phyloP scores from a whole-genome alignment of 2,329 filamentous ascomycete species.

The Talaromyces albobiverticillius region DNA sequence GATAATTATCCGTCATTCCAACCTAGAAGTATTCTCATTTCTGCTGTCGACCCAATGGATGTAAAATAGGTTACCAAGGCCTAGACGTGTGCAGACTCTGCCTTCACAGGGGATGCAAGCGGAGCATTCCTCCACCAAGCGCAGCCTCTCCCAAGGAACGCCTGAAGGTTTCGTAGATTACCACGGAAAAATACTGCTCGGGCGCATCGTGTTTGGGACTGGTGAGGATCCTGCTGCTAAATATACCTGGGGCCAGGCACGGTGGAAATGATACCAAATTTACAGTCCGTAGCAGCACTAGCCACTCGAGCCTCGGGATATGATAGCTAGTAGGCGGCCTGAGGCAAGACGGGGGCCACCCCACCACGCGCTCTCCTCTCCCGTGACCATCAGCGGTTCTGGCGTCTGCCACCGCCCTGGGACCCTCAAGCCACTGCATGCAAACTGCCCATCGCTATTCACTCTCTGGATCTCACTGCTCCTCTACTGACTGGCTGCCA shows the following conservation, averaged over 20 bases:
- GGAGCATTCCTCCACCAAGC: constrained; percentile 7
- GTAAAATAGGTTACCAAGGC: no score
- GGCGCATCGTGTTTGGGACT: no score
- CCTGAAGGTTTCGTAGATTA: not conserved
- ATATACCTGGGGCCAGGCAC: no score
- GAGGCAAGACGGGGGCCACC: not conserved
- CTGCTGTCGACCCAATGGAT: not conserved
- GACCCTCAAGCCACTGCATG: constrained; percentile 7
- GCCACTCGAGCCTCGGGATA: not conserved
- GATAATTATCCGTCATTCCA: no score
- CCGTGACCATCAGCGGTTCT: not conserved
- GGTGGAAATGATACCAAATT: no score
- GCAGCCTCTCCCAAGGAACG: constrained; percentile 9
- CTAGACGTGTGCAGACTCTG: constrained; percentile 3
- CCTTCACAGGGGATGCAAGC: not conserved
- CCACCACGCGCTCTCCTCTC: not conserved
- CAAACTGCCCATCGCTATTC: not conserved
- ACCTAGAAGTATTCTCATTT: no score
- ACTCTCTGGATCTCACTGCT: no score
- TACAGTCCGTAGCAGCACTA: no score
- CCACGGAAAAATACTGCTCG: not conserved
- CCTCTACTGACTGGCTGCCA: no score
- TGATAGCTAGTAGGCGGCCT: not conserved
- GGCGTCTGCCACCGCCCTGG: constrained; percentile 10
- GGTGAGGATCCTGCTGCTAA: no score